A percentile compares a stretch with the other conserved stretches of the same genome.
phyloP scores from a whole-genome alignment of 2,329 filamentous ascomycete species.

The Sporothrix mexicana region DNA sequence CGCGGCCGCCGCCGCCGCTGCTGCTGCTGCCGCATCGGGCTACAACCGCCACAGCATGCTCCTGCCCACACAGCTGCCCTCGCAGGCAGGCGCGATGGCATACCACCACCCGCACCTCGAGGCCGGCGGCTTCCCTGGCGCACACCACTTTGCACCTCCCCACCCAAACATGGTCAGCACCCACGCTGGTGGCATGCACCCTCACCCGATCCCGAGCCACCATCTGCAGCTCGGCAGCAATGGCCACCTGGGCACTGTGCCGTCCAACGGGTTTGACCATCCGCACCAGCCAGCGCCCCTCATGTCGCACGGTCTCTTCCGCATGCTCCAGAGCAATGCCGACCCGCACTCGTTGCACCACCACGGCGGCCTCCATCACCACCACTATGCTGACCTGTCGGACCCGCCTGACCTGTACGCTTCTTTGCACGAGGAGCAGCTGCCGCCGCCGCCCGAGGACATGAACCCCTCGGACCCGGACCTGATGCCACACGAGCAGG shows the following conservation, averaged over 20 bases:
- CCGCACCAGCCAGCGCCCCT: slow-evolving; percentile 60
- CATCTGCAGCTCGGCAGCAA: slow-evolving; percentile 26
- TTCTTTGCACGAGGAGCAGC: slow-evolving; percentile 74
- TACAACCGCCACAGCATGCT: slow-evolving; percentile 65
- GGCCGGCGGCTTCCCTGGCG: slow-evolving; percentile 26
- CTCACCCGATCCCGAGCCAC: slow-evolving; percentile 34
- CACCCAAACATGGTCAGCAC: slow-evolving; percentile 16
- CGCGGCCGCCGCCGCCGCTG: slow-evolving; percentile 15
- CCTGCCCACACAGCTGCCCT: slow-evolving; percentile 60
- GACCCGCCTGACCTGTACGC: slow-evolving; percentile 79
- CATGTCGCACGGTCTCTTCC: slow-evolving; percentile 74
- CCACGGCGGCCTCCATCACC: slow-evolving; percentile 60
- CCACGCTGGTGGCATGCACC: slow-evolving; percentile 31
- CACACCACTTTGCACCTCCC: slow-evolving; percentile 24
- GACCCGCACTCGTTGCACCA: slow-evolving; percentile 70
- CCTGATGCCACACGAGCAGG: slow-evolving; percentile 77
- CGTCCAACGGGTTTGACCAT: slow-evolving; percentile 55
- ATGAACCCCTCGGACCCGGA: slow-evolving; percentile 81
- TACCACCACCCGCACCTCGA: slow-evolving; percentile 35
- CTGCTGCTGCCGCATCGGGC: slow-evolving; percentile 39
- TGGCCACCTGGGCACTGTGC: slow-evolving; percentile 41
- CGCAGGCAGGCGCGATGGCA: slow-evolving; percentile 46
- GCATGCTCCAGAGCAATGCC: slow-evolving; percentile 76
- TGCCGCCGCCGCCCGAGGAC: slow-evolving; percentile 76
- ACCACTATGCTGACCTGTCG: slow-evolving; percentile 74